These are phyloP conservation scores for Diaporthe ilicicola DNA, from an alignment of 2,329 filamentous ascomycete genomes.

Conservation along the genomic window DNA sequence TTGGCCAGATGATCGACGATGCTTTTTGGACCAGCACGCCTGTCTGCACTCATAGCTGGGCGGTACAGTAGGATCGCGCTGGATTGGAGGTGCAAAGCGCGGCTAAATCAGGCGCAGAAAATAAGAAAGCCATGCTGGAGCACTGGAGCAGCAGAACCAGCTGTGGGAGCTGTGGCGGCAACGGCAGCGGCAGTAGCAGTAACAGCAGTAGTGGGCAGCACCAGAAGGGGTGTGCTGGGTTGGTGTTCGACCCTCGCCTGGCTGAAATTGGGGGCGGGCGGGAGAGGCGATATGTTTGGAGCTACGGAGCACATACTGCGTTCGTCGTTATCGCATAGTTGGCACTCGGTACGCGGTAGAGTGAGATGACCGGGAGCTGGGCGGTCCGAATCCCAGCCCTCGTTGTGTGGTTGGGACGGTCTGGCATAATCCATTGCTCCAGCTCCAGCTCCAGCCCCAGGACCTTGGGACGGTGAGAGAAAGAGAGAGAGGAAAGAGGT, in stretches of 20 bases:
- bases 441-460: neutral
- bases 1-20: slow-evolving; percentile 9
- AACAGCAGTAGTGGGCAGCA: neutral
- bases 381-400: slow-evolving; percentile 13
- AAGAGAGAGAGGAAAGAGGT: too few species aligned
- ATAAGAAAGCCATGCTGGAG: neutral
- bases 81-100: slow-evolving; percentile 10
- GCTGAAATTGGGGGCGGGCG: neutral
- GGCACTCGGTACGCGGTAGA: neutral
- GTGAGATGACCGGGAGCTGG: slow-evolving; percentile 7
- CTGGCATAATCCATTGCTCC: neutral
- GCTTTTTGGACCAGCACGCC: neutral
- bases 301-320: slow-evolving; percentile 22
- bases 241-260: neutral
- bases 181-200: neutral
- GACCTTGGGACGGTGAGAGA: neutral
- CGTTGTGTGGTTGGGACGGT: neutral
- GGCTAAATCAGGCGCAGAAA: neutral
- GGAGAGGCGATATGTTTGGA: slow-evolving; percentile 8
- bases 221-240: neutral
- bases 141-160: neutral
- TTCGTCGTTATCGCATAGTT: slow-evolving; percentile 10
- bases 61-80: slow-evolving; percentile 1
- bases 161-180: neutral
- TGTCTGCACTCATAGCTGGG: neutral